Percentiles rank a stretch among this genome's conserved stretches.
These are phyloP conservation scores for Gossypium rotundifolium DNA, from an alignment of 345 rosid species.

Conservation along the genomic window DNA sequence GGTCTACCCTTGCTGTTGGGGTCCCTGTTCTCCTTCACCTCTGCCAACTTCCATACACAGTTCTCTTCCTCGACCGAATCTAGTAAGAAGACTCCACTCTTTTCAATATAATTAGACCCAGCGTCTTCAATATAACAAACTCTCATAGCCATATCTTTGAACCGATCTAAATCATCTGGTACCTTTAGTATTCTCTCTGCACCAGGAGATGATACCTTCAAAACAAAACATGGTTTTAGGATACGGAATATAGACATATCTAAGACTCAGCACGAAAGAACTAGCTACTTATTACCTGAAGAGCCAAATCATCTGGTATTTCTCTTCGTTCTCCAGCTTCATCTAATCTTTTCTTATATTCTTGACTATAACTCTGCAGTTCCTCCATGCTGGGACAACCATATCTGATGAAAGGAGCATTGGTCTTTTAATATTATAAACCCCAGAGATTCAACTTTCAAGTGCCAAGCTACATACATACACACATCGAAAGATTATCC, in stretches of 20 bases:
- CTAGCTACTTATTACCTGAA: slow-evolving; percentile 51
- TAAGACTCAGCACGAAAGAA: not conserved
- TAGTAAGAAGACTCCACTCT: slow-evolving; percentile 51
- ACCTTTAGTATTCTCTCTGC: slow-evolving; percentile 78
- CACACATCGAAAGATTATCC: not conserved
- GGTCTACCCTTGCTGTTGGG: slow-evolving; percentile 75
- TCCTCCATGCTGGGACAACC: slow-evolving; percentile 87
- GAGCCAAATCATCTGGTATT: slow-evolving; percentile 74
- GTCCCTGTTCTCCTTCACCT: slow-evolving; percentile 78
- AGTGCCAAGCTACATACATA: not conserved
- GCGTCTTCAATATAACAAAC: slow-evolving; percentile 49
- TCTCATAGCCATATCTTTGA: slow-evolving; percentile 63
- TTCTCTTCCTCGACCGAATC: slow-evolving; percentile 51
- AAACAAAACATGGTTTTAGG: not conserved
- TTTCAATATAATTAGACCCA: slow-evolving; percentile 33
- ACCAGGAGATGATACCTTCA: slow-evolving; percentile 86
- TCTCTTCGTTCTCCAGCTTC: slow-evolving; percentile 59
- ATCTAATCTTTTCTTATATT: slow-evolving; percentile 70
- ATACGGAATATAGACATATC: no score
- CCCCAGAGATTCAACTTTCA: not conserved
- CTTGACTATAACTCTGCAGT: slow-evolving; percentile 59
- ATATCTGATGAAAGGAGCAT: slow-evolving; percentile 38
- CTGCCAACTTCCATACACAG: slow-evolving; percentile 82
- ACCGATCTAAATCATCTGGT: slow-evolving; percentile 62
- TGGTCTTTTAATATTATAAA: not conserved